Base-by-base conservation (phyloP, 75 land plant genomes). In the Selaginella tamariscina region DNA sequence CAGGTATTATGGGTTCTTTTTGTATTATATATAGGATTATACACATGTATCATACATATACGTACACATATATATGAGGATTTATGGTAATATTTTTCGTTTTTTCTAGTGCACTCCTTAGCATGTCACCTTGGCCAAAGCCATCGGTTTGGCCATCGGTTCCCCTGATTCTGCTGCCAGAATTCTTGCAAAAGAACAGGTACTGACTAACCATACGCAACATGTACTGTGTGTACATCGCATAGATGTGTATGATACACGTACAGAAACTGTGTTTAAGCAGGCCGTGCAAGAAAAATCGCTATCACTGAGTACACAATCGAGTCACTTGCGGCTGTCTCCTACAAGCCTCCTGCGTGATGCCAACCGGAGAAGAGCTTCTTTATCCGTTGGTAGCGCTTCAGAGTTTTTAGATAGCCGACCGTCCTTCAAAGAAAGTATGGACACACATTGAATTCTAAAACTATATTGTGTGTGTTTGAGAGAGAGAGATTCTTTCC, bases 51-150 rank as follows among this genome's bases (percentile, higher is more conserved):
- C n/a, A n/a, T n/a, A n/a, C n/a, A n/a, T n/a, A n/a, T n/a, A n/a
- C n/a, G n/a, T n/a, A n/a, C n/a, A n/a, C n/a, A n/a, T n/a, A n/a
- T n/a, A n/a, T n/a, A n/a, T n/a, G n/a, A n/a, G n/a, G n/a, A n/a
- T n/a, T n/a, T n/a, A n/a, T n/a, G n/a, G n/a, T n/a, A n/a, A n/a
- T n/a, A n/a, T n/a, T n/a, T n/a, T n/a, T n/a, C n/a, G n/a, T n/a
- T n/a, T n/a, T 8, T n/a, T n/a, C n/a, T n/a, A 93, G 98, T 81
- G 90, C 95, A 65, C 70, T 81, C 55, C 73, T 93, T 59, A 93
- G 98, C 81, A 89, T 86, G 98, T 75, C 86, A 32, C 90, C 98
- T 29, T 93, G 98, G 98, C 90, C 97, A 56, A 89, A 83, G 78
- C 95, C 98, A 49, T 76, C 83, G 55, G 80, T 83, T 68, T 93